Conservation (phyloP, 2,329 filamentous ascomycete species). For the Neopestalotiopsis sp. region DNA sequence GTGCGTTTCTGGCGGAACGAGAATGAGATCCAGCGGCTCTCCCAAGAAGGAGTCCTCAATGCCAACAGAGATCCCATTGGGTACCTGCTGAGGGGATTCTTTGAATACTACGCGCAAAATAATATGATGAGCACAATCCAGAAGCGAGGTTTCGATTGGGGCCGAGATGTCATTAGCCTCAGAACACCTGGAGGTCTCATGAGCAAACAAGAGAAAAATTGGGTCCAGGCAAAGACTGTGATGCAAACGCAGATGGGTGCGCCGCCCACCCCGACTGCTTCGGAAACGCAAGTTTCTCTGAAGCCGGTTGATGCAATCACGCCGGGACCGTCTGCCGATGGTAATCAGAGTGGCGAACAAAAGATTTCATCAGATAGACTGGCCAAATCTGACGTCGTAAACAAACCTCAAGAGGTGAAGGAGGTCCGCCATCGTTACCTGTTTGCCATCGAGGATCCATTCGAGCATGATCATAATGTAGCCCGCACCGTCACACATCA, state of each 20-base stretch:
- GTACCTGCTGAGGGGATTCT: constrained; percentile 79
- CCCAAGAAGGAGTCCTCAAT: constrained; percentile 64
- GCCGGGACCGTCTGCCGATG: constrained; percentile 18
- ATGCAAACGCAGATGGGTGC: constrained; percentile 54
- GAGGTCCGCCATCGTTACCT: constrained; percentile 82
- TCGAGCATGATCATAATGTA: constrained; percentile 87
- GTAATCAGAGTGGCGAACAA: constrained; percentile 16
- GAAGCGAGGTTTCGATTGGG: constrained; percentile 77
- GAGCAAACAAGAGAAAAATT: constrained; percentile 79
- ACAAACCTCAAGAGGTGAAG: constrained; percentile 54
- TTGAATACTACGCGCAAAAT: constrained; percentile 80
- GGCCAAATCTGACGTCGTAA: constrained; percentile 20
- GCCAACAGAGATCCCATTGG: constrained; percentile 74
- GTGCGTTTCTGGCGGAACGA: constrained; percentile 83
- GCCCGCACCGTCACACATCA: constrained; percentile 84
- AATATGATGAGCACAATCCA: constrained; percentile 57
- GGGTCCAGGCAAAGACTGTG: constrained; percentile 81
- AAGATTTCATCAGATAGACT: constrained; percentile 20
- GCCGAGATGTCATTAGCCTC: constrained; percentile 78
- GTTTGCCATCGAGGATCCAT: constrained; percentile 91
- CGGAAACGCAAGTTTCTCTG: constrained; percentile 20
- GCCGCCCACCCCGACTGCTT: constrained; percentile 28
- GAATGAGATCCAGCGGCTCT: constrained; percentile 67
- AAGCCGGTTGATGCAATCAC: constrained; percentile 28
- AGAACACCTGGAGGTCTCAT: constrained; percentile 73